These are phyloP conservation scores for Candida golubevii DNA, from an alignment of 805 yeast species.

Conservation along the genomic window DNA sequence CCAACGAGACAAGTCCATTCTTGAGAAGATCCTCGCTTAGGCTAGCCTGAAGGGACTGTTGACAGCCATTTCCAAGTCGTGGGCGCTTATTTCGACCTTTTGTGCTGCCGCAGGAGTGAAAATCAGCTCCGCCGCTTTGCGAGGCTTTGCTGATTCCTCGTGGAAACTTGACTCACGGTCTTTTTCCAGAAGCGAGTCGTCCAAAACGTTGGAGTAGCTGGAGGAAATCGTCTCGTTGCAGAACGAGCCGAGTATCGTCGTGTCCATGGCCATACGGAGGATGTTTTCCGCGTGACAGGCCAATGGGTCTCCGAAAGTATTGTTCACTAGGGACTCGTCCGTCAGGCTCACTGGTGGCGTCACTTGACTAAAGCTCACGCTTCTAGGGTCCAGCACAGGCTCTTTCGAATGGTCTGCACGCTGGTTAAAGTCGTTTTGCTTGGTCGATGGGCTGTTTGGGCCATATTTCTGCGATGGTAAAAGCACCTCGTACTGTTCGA, in stretches of 20 bases:
- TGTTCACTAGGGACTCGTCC: background rate
- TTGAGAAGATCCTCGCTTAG: slow-evolving; percentile 1
- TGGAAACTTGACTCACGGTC: slow-evolving; percentile 12
- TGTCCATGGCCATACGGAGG: slow-evolving; percentile 44
- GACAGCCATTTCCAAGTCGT: slow-evolving; percentile 33
- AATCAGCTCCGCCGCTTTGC: background rate
- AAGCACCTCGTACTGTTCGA: slow-evolving; percentile 13
- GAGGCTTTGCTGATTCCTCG: slow-evolving; percentile 11
- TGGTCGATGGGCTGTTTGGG: background rate
- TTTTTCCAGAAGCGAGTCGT: slow-evolving; percentile 26
- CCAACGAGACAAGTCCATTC: slow-evolving; percentile 17
- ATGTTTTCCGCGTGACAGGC: slow-evolving; percentile 46
- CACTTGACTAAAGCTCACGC: background rate
- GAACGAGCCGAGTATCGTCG: slow-evolving; percentile 42
- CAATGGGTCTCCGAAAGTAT: slow-evolving; percentile 32
- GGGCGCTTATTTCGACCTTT: slow-evolving; percentile 35
- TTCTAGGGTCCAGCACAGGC: background rate
- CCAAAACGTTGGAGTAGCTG: slow-evolving; percentile 28
- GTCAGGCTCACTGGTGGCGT: background rate
- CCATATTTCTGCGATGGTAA: slow-evolving; percentile 13
- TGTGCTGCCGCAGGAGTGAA: slow-evolving; percentile 18
- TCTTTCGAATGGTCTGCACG: background rate
- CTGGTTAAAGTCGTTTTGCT: background rate
- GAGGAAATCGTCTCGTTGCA: slow-evolving; percentile 35
- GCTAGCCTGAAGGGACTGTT: slow-evolving; percentile 12